These are phyloP conservation scores for Ceratobasidium sp. DNA, from an alignment of 1,284 basidiomycete species.

Conservation along the genomic window DNA sequence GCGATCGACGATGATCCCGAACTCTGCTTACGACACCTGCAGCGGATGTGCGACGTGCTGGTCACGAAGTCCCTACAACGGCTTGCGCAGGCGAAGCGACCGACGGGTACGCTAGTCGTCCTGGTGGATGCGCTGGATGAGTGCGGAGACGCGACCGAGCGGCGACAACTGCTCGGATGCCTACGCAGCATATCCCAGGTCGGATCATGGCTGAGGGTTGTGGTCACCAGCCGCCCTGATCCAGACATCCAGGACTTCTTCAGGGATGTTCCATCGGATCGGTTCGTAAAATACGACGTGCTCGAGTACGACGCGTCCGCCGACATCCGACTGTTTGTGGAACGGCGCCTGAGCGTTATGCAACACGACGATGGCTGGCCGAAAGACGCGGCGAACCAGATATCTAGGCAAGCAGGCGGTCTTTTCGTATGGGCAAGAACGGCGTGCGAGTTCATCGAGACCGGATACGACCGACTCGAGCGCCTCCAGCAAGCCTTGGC, in stretches of 20 bases:
- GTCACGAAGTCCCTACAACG: background rate
- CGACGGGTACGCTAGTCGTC: background rate
- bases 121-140: slow-evolving; percentile 44
- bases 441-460: slow-evolving; percentile 11
- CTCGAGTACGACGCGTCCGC: background rate
- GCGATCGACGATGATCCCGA: background rate
- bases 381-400: background rate
- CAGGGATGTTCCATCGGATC: background rate
- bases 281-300: background rate
- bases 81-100: background rate
- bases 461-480: background rate
- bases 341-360: background rate
- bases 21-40: background rate
- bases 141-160: slow-evolving; percentile 1
- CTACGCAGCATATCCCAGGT: background rate
- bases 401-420: slow-evolving; percentile 4
- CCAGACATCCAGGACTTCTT: slow-evolving; percentile 4
- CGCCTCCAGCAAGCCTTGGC: background rate
- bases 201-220: slow-evolving; percentile 1
- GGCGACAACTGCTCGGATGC: background rate
- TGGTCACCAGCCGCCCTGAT: slow-evolving; percentile 36
- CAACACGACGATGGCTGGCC: slow-evolving; percentile 1
- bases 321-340: slow-evolving; percentile 4
- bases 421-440: slow-evolving; percentile 37
- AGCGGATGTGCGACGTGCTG: background rate